phyloP scores from a whole-genome alignment of 805 yeast species.

The Ogataea wickerhamii region DNA sequence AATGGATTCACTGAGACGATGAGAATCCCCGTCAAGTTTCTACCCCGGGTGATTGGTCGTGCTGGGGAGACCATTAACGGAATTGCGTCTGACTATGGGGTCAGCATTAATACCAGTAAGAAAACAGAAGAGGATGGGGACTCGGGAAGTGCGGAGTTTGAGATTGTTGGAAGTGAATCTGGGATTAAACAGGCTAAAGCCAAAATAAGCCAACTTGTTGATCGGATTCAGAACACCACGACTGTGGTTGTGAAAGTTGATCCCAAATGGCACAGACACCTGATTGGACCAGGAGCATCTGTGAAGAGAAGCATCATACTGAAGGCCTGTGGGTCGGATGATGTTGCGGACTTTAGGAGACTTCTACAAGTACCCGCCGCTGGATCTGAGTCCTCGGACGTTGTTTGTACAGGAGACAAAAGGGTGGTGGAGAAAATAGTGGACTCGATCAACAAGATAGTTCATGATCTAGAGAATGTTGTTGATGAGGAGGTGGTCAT shows the following conservation, averaged over 20 bases:
- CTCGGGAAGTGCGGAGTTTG: conserved; percentile 47
- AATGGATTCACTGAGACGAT: conserved; percentile 69
- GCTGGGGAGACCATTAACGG: conserved; percentile 80
- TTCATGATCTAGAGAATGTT: conserved; percentile 60
- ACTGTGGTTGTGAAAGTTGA: conserved; percentile 61
- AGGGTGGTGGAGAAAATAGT: conserved; percentile 66
- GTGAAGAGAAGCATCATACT: conserved; percentile 68
- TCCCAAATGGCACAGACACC: conserved; percentile 66
- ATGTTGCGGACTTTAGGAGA: conserved; percentile 46
- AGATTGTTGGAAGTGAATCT: conserved; percentile 71
- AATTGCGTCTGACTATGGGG: conserved; percentile 66
- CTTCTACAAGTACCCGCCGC: conserved; percentile 68
- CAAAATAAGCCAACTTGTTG: conserved; percentile 58
- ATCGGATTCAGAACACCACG: conserved; percentile 59
- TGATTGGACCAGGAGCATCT: conserved; percentile 79
- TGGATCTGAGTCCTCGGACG: conserved; percentile 52
- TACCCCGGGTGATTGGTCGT: conserved; percentile 86
- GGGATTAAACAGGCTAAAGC: conserved; percentile 70
- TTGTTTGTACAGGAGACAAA: conserved; percentile 74
- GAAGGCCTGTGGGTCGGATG: conserved; percentile 72
- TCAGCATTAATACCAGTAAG: conserved; percentile 47
- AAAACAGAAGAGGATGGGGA: conserved; percentile 43
- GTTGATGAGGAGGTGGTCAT: conserved; percentile 51
- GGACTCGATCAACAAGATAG: conserved; percentile 56
- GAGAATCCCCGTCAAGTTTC: conserved; percentile 65